These are phyloP conservation scores for bread wheat (Triticum aestivum) DNA, from an alignment of 176 grass and related monocot species.

Conservation along the genomic window IWGSC_CS_RefSeq_v2.1 NC_057798.1:484704831-484705330, in stretches of 20 bases:
- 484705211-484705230: conserved; percentile 30
- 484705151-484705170: background rate
- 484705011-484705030: background rate
- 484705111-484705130: background rate
- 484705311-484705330: background rate
- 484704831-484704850: background rate
- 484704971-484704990: background rate
- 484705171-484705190: conserved; percentile 62
- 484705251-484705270: conserved; percentile 36
- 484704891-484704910: background rate
- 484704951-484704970: conserved; percentile 3
- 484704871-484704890: background rate
- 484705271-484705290: background rate
- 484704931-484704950: conserved; percentile 21
- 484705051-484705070: conserved; percentile 35
- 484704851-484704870: background rate
- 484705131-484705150: background rate
- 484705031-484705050: background rate
- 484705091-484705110: background rate
- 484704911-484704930: conserved; percentile 38
- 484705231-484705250: conserved; percentile 70
- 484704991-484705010: background rate
- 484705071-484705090: conserved; percentile 77
- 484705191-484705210: conserved; percentile 76
- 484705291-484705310: background rate